Percentiles rank a stretch among this genome's conserved stretches.
Evolutionary conservation across 2,329 filamentous ascomycete genomes (phyloP).

Genomic region (Cladophialophora immunda): DNA sequence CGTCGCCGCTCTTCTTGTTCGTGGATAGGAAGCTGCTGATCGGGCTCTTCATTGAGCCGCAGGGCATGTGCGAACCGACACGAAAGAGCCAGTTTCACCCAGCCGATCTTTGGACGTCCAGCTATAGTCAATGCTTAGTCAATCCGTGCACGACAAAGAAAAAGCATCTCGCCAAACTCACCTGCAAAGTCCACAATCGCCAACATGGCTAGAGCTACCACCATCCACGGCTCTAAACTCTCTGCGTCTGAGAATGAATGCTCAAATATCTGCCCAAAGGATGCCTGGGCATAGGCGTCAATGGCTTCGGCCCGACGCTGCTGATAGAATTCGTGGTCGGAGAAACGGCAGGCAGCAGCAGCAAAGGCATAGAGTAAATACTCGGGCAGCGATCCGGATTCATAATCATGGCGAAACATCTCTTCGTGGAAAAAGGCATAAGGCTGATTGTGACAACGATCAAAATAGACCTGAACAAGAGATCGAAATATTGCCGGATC

Average conservation of each 20-base stretch:
- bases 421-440: slow-evolving; percentile 51
- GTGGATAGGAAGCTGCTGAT: slow-evolving; percentile 56
- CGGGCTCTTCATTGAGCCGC: slow-evolving; percentile 44
- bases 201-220: slow-evolving; percentile 50
- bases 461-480: slow-evolving; percentile 46
- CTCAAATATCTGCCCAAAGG: slow-evolving; percentile 47
- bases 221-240: slow-evolving; percentile 46
- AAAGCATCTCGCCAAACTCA: slow-evolving; percentile 34
- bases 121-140: slow-evolving; percentile 36
- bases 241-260: slow-evolving; percentile 46
- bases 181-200: slow-evolving; percentile 51
- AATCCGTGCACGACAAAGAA: slow-evolving; percentile 39
- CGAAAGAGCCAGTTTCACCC: slow-evolving; percentile 49
- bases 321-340: slow-evolving; percentile 43
- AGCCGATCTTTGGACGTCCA: slow-evolving; percentile 36
- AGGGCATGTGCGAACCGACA: slow-evolving; percentile 70
- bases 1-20: slow-evolving; percentile 86
- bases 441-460: slow-evolving; percentile 49
- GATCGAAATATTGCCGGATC: slow-evolving; percentile 3
- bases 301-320: slow-evolving; percentile 38
- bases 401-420: slow-evolving; percentile 45
- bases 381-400: slow-evolving; percentile 41
- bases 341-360: slow-evolving; percentile 47
- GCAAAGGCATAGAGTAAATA: slow-evolving; percentile 47
- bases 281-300: slow-evolving; percentile 43